Conservation (phyloP, 2,329 filamentous ascomycete species). For the Apiospora kogelbergensis region DNA sequence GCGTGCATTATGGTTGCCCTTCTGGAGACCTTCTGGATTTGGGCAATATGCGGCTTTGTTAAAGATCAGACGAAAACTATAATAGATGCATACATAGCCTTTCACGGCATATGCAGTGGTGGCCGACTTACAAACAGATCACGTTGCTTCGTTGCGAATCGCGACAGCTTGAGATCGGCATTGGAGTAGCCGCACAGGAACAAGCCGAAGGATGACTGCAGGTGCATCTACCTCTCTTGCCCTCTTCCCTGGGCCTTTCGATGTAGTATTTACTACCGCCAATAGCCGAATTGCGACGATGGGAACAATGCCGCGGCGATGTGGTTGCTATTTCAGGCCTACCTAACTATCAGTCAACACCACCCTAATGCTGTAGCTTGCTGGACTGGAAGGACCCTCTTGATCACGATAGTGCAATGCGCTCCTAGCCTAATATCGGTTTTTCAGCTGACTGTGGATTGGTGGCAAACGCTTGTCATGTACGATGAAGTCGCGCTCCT, state of each 20-base stretch:
- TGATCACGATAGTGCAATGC: neutral
- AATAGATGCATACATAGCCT: neutral
- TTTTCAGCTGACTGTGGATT: neutral
- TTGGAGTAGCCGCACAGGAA: neutral
- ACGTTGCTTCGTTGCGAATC: neutral
- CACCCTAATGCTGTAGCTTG: neutral
- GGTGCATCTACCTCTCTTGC: neutral
- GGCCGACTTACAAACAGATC: neutral
- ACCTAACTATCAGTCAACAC: neutral
- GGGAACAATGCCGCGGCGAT: neutral
- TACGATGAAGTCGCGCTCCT: neutral
- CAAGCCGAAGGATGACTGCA: neutral
- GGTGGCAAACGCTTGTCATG: neutral
- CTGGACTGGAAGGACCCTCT: neutral
- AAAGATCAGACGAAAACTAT: neutral
- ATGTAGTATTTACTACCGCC: neutral
- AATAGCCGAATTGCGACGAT: neutral
- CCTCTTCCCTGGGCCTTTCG: neutral
- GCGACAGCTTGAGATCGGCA: neutral
- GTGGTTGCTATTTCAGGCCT: neutral
- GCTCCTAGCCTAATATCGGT: neutral
- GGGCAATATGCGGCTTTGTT: neutral
- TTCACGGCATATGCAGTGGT: neutral
- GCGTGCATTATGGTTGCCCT: neutral
- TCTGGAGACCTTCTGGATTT: constrained; percentile 5